phyloP scores from a whole-genome alignment of 2,329 filamentous ascomycete genomes.

The Cladosporium sp. region DNA sequence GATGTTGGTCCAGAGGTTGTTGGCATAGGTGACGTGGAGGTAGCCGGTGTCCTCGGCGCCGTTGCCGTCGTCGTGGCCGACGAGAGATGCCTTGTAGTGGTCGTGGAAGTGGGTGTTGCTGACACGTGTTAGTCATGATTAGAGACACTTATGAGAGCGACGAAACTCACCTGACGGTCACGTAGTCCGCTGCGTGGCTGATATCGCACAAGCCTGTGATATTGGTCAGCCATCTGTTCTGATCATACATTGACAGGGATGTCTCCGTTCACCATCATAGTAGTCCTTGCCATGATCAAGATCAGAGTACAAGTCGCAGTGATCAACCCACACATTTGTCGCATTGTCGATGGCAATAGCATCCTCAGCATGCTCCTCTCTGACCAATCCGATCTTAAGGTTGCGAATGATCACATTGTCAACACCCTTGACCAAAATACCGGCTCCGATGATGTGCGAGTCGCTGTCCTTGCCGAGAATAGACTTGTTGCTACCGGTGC shows the following conservation, averaged over 20 bases:
- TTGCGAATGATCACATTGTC: slow-evolving; percentile 61
- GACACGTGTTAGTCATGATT: neutral
- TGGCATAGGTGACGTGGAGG: slow-evolving; percentile 64
- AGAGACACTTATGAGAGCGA: slow-evolving; percentile 23
- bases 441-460: slow-evolving; percentile 45
- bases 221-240: neutral
- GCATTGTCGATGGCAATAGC: slow-evolving; percentile 52
- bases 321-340: slow-evolving; percentile 64
- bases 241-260: neutral
- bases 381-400: slow-evolving; percentile 53
- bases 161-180: slow-evolving; percentile 47
- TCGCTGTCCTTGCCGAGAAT: slow-evolving; percentile 52
- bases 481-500: slow-evolving; percentile 52
- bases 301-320: slow-evolving; percentile 65
- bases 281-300: slow-evolving; percentile 64
- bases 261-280: slow-evolving; percentile 56
- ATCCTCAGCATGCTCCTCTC: slow-evolving; percentile 48
- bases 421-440: slow-evolving; percentile 49
- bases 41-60: slow-evolving; percentile 60
- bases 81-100: slow-evolving; percentile 62
- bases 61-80: slow-evolving; percentile 63
- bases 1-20: slow-evolving; percentile 66
- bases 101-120: slow-evolving; percentile 52
- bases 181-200: slow-evolving; percentile 63
- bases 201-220: slow-evolving; percentile 59